These are phyloP conservation scores for Saccharomyces hybrid DNA, from an alignment of 1,139 yeast species.

Conservation along the genomic window DNA sequence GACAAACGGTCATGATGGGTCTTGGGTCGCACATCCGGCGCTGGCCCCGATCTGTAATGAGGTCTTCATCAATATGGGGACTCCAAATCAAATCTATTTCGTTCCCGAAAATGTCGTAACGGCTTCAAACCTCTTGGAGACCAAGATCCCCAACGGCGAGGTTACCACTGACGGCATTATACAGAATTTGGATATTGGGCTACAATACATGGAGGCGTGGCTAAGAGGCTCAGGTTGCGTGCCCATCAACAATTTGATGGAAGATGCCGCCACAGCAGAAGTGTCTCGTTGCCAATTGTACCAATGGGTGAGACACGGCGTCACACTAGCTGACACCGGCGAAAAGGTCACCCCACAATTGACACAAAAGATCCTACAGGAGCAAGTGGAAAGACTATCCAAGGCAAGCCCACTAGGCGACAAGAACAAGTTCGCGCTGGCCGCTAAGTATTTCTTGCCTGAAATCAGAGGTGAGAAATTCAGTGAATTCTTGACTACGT, in stretches of 20 bases:
- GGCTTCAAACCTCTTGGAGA: slow-evolving; percentile 56
- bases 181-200: slow-evolving; percentile 64
- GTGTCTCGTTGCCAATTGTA: slow-evolving; percentile 75
- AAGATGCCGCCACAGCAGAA: slow-evolving; percentile 84
- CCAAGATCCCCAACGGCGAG: slow-evolving; percentile 52
- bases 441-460: slow-evolving; percentile 50
- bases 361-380: slow-evolving; percentile 49
- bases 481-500: slow-evolving; percentile 67
- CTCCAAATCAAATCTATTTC: slow-evolving; percentile 67
- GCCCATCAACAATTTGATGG: slow-evolving; percentile 79
- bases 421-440: slow-evolving; percentile 46
- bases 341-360: slow-evolving; percentile 51
- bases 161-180: slow-evolving; percentile 63
- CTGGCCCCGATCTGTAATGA: slow-evolving; percentile 64
- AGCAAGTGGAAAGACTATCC: slow-evolving; percentile 51
- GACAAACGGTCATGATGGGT: slow-evolving; percentile 72
- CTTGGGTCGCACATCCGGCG: slow-evolving; percentile 87
- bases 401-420: slow-evolving; percentile 36
- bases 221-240: slow-evolving; percentile 76
- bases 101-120: slow-evolving; percentile 39
- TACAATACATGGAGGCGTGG: slow-evolving; percentile 82
- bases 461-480: slow-evolving; percentile 65
- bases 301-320: slow-evolving; percentile 77
- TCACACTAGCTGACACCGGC: slow-evolving; percentile 50
- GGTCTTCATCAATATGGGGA: slow-evolving; percentile 73